phyloP scores from a whole-genome alignment of 2,329 filamentous ascomycete genomes.

The Fusarium succisae region DNA sequence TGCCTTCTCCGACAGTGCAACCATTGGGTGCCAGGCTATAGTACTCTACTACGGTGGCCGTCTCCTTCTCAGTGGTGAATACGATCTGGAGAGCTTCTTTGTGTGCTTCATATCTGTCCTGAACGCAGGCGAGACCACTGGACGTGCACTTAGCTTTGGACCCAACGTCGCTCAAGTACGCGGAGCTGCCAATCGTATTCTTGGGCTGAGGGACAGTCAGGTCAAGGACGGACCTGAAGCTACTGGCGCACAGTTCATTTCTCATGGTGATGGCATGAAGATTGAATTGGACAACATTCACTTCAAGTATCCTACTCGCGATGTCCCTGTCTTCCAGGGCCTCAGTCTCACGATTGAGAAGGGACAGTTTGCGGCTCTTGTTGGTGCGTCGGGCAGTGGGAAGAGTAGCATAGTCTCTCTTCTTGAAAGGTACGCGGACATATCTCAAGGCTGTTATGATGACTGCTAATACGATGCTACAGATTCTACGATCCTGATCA shows the following conservation, averaged over 20 bases:
- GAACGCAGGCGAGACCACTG: slow-evolving; percentile 64
- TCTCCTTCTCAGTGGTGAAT: slow-evolving; percentile 63
- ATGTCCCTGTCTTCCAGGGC: slow-evolving; percentile 65
- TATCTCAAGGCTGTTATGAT: accelerated
- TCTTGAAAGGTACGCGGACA: slow-evolving; percentile 55
- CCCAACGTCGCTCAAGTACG: slow-evolving; percentile 70
- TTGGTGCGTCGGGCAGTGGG: slow-evolving; percentile 75
- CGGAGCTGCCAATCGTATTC: slow-evolving; percentile 67
- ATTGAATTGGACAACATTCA: slow-evolving; percentile 65
- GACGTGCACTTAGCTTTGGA: slow-evolving; percentile 64
- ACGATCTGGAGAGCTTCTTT: slow-evolving; percentile 57
- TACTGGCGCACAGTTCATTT: slow-evolving; percentile 41
- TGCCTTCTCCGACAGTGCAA: slow-evolving; percentile 73
- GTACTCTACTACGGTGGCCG: slow-evolving; percentile 73
- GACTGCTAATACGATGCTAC: accelerated
- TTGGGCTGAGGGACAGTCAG: slow-evolving; percentile 57
- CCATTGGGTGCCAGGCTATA: slow-evolving; percentile 69
- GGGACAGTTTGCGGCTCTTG: slow-evolving; percentile 75
- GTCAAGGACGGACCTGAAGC: slow-evolving; percentile 34
- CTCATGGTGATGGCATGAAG: slow-evolving; percentile 57
- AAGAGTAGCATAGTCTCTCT: slow-evolving; percentile 77
- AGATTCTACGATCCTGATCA: slow-evolving; percentile 72
- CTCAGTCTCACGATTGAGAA: slow-evolving; percentile 72
- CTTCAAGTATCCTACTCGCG: slow-evolving; percentile 69
- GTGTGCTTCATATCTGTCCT: slow-evolving; percentile 72